These are phyloP conservation scores for Arabidopsis lyrata DNA, from an alignment of 441 rosid genomes.

Conservation along the genomic window DNA sequence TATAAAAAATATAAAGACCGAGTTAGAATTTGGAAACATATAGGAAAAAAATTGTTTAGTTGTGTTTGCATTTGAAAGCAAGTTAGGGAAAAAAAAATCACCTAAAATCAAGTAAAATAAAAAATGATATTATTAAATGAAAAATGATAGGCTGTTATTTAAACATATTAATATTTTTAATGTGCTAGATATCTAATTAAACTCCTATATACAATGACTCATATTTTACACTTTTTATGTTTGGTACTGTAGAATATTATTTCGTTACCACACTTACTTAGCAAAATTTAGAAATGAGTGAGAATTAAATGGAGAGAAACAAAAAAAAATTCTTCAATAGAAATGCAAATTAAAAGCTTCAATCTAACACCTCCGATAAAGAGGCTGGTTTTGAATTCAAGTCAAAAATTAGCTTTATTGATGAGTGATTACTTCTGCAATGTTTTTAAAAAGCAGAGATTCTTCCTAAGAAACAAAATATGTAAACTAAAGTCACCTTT, in stretches of 20 bases:
- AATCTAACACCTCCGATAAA: constrained; percentile 13
- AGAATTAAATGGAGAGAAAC: neutral
- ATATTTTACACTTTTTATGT: too few species aligned
- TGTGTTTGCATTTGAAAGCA: too few species aligned
- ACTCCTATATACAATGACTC: too few species aligned
- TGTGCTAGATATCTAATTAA: too few species aligned
- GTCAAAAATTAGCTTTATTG: constrained; percentile 39
- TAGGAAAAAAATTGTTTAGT: too few species aligned
- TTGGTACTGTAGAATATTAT: too few species aligned
- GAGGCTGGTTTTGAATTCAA: constrained; percentile 38
- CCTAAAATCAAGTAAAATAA: too few species aligned
- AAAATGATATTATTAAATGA: too few species aligned
- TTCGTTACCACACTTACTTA: neutral
- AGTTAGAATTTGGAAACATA: neutral
- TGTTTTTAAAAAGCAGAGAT: constrained; percentile 33
- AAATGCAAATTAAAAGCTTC: constrained; percentile 5
- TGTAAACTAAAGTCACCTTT: constrained; percentile 29
- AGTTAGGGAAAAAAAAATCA: too few species aligned
- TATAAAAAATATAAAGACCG: neutral
- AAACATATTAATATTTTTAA: too few species aligned
- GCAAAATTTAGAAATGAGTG: neutral
- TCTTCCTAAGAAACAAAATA: constrained; percentile 36
- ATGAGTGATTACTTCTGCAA: constrained; percentile 27
- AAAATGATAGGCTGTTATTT: too few species aligned
- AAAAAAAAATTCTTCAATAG: neutral